Base-by-base conservation (phyloP, 768 basidiomycete species). In the Lactifluus volemus region DNA sequence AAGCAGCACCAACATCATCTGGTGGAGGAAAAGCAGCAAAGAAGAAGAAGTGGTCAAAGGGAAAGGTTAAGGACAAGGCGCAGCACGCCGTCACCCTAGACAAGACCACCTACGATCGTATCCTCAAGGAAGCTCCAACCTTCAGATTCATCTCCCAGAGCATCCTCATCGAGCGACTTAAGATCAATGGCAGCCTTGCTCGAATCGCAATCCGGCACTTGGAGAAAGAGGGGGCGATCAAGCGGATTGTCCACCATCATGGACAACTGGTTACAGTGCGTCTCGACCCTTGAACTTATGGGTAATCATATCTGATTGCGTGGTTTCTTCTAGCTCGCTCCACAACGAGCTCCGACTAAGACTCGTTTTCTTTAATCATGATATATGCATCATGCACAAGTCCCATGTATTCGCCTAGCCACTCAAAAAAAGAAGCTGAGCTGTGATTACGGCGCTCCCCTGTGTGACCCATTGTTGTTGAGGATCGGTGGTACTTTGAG, bases 21-120 rank as follows among this genome's bases (percentile, higher is more conserved):
- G 77, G 83, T 66, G 86, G 88, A 67, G 88, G 89, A 73, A 93
- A 93, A 75, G 78, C 88, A 71, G 92, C 90, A 65, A 98, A 98
- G 84, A 98, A 98, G 85, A 98, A 98, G 92, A 98, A 98, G 84
- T 98, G 95, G 95, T 97, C 92, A 69, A 98, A 98, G 84, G 97
- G 97, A 74, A 98, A 98, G 80, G 97, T 99, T 76, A 99, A 99
- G 88, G 97, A 99, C 81, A 99, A 98, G 87, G 92, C 96, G 71
- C 86, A 91, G 73, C 95, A 98, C 84, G 83, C 92, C 69, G 94
- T 98, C 76, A 80, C 86, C 68, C 86, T 96, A 71, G 96, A 98
- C 82, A 96, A 98, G 81, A 67, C 85, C 58, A 89, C 88, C 68
- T 96, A 76, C 77, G 92, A 94, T 79, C 89, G 91, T 71, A 93